Base-by-base conservation (phyloP, 768 basidiomycete species). In the Amanita pseudoporphyria region DNA sequence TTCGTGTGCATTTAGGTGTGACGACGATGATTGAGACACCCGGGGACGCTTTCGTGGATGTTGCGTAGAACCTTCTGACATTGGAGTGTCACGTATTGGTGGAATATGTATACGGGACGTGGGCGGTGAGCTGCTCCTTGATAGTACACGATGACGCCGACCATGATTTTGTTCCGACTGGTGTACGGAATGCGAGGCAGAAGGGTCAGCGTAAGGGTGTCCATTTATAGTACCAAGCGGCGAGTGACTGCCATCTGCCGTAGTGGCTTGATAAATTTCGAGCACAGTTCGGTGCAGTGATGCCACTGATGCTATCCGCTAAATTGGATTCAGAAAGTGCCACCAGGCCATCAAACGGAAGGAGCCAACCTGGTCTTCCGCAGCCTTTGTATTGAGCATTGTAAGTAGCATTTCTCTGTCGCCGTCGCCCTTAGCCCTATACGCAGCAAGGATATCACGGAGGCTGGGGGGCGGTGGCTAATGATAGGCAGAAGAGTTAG, bases 321-420 rank as follows among this genome's bases (percentile, higher is more conserved):
- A 57, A 53, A 32, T 44, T 9, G 31, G 5, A 32, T 6, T 24
- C 2, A 22, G 18, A 21, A 22, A 19, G 14, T 14, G 44, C 18
- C 21, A 45, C 18, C 26, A 45, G 32, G 21, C 6, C 19, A 35
- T 41, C 19, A 33, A 32, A 21, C 16, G 31, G 9, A 35, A 22
- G 35, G 31, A 46, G 59, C 78, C 36, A 55, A 89, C 90, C 78
- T 95, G 87, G 62, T 96, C 93, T 63, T 96, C 93, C 10, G 93
- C 84, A 40, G 82, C 78, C 71, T 96, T 96, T 60, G 92, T 91
- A 53, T 86, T 90, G 44, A 96, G 72, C 77, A 96, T 87, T 56
- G 89, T 79, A 31, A 95, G 74, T 18, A 96, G 73, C 80, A 94
- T 85, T 46, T 94, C 90, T 19, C 92, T 76, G 72, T 96, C 93